phyloP scores from a whole-genome alignment of 441 rosid species.

The Bocquillonia castaneifolia region DNA sequence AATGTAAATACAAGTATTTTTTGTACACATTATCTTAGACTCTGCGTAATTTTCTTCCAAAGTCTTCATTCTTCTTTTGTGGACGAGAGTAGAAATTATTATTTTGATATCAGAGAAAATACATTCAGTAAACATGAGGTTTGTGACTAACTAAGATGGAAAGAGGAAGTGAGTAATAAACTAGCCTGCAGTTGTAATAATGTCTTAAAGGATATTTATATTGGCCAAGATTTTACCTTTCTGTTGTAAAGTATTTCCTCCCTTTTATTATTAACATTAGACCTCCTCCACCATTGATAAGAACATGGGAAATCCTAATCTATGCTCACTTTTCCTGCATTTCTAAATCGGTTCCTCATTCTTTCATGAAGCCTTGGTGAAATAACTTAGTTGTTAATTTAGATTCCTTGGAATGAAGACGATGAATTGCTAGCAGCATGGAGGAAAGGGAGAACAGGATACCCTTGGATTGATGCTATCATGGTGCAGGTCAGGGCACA shows the following conservation, averaged over 20 bases:
- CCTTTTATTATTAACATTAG: background rate
- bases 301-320: too few relatives aligned
- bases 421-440: constrained; percentile 70
- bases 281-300: background rate
- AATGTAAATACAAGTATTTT: too few relatives aligned
- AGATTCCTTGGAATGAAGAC: constrained; percentile 91
- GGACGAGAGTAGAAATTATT: background rate
- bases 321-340: background rate
- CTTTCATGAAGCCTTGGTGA: constrained; percentile 2
- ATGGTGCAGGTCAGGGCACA: constrained; percentile 86
- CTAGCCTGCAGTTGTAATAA: background rate
- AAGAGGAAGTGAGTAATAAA: background rate
- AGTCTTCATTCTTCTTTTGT: constrained; percentile 8
- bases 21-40: too few relatives aligned
- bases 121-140: background rate
- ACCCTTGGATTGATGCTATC: constrained; percentile 98
- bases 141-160: background rate
- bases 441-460: constrained; percentile 90
- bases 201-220: background rate
- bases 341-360: background rate
- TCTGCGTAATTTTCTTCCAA: background rate
- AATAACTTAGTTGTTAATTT: constrained; percentile 14
- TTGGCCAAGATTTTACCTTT: background rate
- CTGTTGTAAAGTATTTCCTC: background rate
- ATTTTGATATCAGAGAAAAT: background rate